These are phyloP conservation scores for Colletotrichum shisoi DNA, from an alignment of 2,329 filamentous ascomycete genomes.

Conservation along the genomic window DNA sequence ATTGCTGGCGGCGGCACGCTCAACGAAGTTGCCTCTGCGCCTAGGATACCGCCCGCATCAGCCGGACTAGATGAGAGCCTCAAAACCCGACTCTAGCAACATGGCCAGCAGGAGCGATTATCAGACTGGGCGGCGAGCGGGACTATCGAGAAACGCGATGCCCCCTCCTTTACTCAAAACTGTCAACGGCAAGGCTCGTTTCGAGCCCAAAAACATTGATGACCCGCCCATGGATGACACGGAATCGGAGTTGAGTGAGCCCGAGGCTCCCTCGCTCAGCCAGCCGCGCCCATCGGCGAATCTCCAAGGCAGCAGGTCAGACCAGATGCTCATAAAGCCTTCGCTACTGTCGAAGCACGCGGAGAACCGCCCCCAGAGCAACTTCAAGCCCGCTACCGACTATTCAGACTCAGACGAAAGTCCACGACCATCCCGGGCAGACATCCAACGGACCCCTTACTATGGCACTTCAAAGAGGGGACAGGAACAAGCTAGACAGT, in stretches of 20 bases:
- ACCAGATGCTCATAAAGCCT: background rate
- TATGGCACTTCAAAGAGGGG: constrained; percentile 21
- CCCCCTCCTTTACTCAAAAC: background rate
- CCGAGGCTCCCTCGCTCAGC: background rate
- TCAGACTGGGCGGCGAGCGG: constrained; percentile 1
- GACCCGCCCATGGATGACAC: constrained; percentile 17
- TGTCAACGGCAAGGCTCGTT: constrained; percentile 2
- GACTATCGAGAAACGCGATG: background rate
- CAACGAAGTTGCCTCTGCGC: background rate
- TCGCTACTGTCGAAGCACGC: background rate
- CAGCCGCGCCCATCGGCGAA: background rate
- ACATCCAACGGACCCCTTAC: constrained; percentile 15
- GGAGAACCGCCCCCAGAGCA: background rate
- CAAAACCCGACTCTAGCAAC: background rate
- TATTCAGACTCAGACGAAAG: constrained; percentile 15
- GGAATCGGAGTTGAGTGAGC: constrained; percentile 22
- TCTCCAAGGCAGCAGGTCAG: background rate
- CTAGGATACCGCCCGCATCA: too few relatives aligned
- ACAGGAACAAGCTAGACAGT: constrained; percentile 11
- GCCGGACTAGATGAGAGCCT: background rate
- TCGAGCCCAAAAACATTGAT: background rate
- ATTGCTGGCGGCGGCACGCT: background rate
- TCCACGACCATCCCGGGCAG: constrained; percentile 2
- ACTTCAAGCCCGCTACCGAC: background rate
- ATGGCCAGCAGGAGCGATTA: constrained; percentile 8